Conservation (phyloP, 2,329 filamentous ascomycete genomes). For the Laburnicola sp. region DNA sequence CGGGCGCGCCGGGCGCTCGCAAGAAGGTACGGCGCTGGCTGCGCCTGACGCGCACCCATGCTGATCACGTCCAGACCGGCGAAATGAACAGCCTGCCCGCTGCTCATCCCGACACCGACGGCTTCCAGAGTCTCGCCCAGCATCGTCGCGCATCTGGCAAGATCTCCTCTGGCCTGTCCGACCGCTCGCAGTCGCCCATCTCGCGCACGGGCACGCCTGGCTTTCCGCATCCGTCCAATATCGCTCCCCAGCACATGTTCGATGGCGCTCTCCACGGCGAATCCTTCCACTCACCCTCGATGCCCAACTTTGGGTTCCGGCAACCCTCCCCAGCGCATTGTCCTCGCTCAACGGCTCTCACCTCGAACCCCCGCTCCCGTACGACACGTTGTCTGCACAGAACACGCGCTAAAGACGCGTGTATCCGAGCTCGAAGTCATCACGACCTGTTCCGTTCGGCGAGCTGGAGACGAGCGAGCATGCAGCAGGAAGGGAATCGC, state of each 20-base stretch:
- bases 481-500: constrained; percentile 60
- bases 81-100: constrained; percentile 60
- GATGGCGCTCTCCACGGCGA: constrained; percentile 72
- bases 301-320: constrained; percentile 47
- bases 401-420: constrained; percentile 92
- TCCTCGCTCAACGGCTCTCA: constrained; percentile 63
- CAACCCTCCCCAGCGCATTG: constrained; percentile 59
- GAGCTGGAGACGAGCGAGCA: constrained; percentile 77
- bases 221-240: constrained; percentile 66
- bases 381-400: constrained; percentile 76
- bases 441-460: constrained; percentile 69
- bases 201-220: constrained; percentile 78
- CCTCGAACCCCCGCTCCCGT: constrained; percentile 72
- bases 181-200: constrained; percentile 76
- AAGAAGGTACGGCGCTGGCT: constrained; percentile 69
- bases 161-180: constrained; percentile 69
- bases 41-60: neutral
- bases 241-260: constrained; percentile 77
- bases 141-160: constrained; percentile 71
- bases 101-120: constrained; percentile 59
- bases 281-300: constrained; percentile 63
- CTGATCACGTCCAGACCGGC: constrained; percentile 26
- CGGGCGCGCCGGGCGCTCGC: constrained; percentile 73
- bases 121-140: constrained; percentile 59
- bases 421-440: constrained; percentile 96